These are phyloP conservation scores for Blastobotrys arbuscula DNA, from an alignment of 1,139 yeast genomes.

Conservation along the genomic window DNA sequence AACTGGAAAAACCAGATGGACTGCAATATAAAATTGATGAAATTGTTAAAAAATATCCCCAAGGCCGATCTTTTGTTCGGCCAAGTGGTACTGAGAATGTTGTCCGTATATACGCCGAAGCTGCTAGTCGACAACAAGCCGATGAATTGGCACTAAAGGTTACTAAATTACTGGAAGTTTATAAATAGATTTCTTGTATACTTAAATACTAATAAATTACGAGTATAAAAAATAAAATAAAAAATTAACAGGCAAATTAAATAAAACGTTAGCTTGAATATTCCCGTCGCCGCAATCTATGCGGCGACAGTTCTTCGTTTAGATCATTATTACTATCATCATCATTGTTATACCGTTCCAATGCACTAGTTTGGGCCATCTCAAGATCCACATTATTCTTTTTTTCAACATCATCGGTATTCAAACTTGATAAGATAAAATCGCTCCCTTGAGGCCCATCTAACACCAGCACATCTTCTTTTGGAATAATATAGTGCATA, in stretches of 20 bases:
- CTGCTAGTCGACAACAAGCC: conserved; percentile 49
- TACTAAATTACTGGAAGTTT: conserved; percentile 26
- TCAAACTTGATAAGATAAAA: conserved; percentile 40
- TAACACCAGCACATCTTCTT: conserved; percentile 51
- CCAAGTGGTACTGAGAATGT: conserved; percentile 99
- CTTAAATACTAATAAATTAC: not conserved
- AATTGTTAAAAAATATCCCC: conserved; percentile 49
- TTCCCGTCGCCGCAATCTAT: too few species aligned
- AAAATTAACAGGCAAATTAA: too few species aligned
- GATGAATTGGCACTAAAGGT: conserved; percentile 52
- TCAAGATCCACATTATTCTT: not conserved
- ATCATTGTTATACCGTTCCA: too few species aligned
- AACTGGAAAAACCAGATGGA: conserved; percentile 68
- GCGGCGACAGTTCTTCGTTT: too few species aligned
- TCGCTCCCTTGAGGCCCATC: conserved; percentile 74
- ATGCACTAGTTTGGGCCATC: not conserved
- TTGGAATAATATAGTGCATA: conserved; percentile 61
- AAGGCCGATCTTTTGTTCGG: conserved; percentile 87
- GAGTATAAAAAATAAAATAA: not conserved
- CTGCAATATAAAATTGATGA: conserved; percentile 69
- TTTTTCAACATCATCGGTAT: not conserved
- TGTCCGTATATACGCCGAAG: conserved; percentile 93
- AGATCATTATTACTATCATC: too few species aligned
- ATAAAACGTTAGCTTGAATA: too few species aligned
- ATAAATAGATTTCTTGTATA: not conserved